A percentile compares a stretch with the other conserved stretches of the same genome.
Conservation (phyloP, 495 filamentous ascomycete genomes). For the Penicillium alfredii region DNA sequence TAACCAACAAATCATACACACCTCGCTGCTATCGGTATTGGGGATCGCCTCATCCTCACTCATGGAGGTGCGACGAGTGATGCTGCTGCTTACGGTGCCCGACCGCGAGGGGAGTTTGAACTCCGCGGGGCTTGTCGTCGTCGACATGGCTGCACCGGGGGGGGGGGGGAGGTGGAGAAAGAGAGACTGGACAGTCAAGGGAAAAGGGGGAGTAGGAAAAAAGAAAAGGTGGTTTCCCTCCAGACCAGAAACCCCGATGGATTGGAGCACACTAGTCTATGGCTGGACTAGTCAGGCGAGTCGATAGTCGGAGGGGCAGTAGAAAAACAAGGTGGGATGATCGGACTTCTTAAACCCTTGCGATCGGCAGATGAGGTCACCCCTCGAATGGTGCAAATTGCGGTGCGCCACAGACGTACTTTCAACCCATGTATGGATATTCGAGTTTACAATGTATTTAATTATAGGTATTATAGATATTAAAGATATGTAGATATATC, state of each 20-base stretch:
- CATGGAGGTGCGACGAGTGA: constrained; percentile 34
- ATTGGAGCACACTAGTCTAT: constrained; percentile 19
- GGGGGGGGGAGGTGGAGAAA: background rate
- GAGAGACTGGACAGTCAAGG: background rate
- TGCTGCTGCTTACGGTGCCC: constrained; percentile 43
- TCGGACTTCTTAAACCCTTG: constrained; percentile 5
- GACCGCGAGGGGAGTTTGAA: constrained; percentile 51
- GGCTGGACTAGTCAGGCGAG: constrained; percentile 14
- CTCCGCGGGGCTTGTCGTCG: constrained; percentile 31
- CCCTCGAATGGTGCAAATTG: no score
- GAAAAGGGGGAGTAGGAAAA: no score
- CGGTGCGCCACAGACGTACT: no score
- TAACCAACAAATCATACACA: constrained; percentile 39
- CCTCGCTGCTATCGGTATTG: constrained; percentile 71
- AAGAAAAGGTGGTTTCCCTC: no score
- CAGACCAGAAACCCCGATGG: no score
- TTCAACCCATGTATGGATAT: no score
- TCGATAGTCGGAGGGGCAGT: no score
- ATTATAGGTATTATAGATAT: no score
- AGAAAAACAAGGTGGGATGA: constrained; percentile 6
- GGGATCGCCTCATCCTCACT: constrained; percentile 64
- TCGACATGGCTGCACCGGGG: constrained; percentile 23
- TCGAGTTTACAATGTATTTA: no score
- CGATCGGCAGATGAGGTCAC: constrained; percentile 22
- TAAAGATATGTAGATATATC: no score